These are phyloP conservation scores for Ilyonectria mors-panacis DNA, from an alignment of 2,329 filamentous ascomycete genomes.

Conservation along the genomic window DNA sequence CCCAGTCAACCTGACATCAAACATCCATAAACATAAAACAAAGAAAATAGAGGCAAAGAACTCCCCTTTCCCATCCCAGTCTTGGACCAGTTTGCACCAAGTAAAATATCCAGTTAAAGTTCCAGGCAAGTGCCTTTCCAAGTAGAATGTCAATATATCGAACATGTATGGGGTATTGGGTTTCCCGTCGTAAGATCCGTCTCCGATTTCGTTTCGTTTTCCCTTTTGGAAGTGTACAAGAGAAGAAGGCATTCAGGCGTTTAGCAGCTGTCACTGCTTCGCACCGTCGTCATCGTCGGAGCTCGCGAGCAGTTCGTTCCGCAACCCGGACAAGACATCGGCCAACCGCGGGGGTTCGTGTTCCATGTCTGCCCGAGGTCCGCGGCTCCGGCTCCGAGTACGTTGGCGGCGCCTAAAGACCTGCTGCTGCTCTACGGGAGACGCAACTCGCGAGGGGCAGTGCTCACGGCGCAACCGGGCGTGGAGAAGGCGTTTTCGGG, in stretches of 20 bases:
- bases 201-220: neutral
- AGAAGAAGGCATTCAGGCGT: constrained; percentile 1
- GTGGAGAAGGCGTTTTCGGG: constrained; percentile 58
- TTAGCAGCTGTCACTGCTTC: constrained; percentile 34
- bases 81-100: neutral
- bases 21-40: neutral
- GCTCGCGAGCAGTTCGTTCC: constrained; percentile 53
- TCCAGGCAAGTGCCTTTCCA: too few relatives aligned
- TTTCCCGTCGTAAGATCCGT: neutral
- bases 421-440: constrained; percentile 52
- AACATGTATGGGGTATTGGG: constrained; percentile 14
- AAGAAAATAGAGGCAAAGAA: neutral
- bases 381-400: constrained; percentile 57
- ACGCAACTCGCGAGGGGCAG: constrained; percentile 58
- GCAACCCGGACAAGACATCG: constrained; percentile 52
- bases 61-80: neutral
- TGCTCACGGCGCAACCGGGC: constrained; percentile 61
- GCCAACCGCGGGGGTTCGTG: constrained; percentile 42
- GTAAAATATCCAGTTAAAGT: neutral
- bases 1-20: neutral
- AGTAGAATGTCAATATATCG: constrained; percentile 19
- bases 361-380: constrained; percentile 51
- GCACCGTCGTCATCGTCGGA: constrained; percentile 37
- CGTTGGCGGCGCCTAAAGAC: constrained; percentile 54
- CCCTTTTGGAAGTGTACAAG: constrained; percentile 20